Conservation (phyloP, 805 yeast genomes). For the Starmerella geochares region DNA sequence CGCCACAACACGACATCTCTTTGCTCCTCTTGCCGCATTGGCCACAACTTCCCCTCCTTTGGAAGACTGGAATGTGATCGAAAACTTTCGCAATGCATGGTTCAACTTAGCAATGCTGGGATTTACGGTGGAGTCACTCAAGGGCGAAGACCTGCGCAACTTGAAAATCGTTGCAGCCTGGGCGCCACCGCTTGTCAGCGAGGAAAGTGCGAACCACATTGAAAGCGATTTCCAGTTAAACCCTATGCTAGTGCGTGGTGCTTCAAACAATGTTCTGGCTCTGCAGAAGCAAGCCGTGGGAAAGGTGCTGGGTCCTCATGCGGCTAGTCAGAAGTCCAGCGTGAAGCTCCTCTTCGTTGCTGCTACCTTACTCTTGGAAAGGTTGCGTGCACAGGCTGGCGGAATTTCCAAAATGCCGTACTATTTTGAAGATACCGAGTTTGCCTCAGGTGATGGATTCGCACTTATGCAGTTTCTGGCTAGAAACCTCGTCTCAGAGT, state of each 20-base stretch:
- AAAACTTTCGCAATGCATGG: conserved; percentile 81
- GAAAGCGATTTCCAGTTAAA: conserved; percentile 90
- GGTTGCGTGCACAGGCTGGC: conserved; percentile 67
- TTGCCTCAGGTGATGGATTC: conserved; percentile 55
- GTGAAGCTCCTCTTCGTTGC: conserved; percentile 72
- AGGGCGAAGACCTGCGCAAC: conserved; percentile 38
- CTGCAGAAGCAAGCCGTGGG: conserved; percentile 13
- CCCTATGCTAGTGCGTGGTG: conserved; percentile 78
- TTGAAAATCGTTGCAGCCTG: conserved; percentile 68
- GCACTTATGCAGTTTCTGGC: conserved; percentile 59
- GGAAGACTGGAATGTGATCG: conserved; percentile 41
- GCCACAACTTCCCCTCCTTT: conserved; percentile 20
- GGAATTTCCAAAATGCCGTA: conserved; percentile 65
- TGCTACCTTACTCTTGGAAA: conserved; percentile 69
- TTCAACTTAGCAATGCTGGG: conserved; percentile 90
- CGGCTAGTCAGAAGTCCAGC: background rate
- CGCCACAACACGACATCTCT: conserved; percentile 30
- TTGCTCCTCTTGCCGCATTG: conserved; percentile 66
- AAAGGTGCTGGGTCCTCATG: background rate
- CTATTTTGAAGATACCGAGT: conserved; percentile 80
- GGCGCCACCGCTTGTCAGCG: conserved; percentile 82
- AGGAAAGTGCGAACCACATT: conserved; percentile 64
- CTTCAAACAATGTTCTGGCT: conserved; percentile 39
- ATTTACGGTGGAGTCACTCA: conserved; percentile 45
- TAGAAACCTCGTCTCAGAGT: conserved; percentile 47